phyloP scores from a whole-genome alignment of 2,329 filamentous ascomycete species.

The Tolypocladium tropicale region DNA sequence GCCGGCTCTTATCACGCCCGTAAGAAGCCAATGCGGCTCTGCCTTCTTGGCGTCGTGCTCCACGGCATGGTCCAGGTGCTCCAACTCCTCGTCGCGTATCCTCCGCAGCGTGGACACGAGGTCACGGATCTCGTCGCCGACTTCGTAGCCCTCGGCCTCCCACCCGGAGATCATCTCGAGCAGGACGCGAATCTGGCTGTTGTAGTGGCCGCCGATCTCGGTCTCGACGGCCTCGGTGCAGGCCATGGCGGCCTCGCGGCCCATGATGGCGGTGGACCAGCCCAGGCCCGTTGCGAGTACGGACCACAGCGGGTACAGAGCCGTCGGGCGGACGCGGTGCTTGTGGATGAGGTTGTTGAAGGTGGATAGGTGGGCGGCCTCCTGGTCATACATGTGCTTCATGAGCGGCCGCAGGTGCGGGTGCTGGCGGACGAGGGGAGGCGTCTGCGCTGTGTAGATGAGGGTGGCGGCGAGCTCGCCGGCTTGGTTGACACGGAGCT shows the following conservation, averaged over 20 bases:
- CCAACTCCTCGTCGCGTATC: conserved; percentile 91
- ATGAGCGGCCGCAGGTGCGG: conserved; percentile 85
- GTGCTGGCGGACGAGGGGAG: conserved; percentile 66
- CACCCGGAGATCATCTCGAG: conserved; percentile 72
- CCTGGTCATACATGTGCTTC: conserved; percentile 97
- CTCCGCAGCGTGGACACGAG: conserved; percentile 65
- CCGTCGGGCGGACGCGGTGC: conserved; percentile 85
- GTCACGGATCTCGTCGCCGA: conserved; percentile 66
- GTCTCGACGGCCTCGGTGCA: conserved; percentile 98
- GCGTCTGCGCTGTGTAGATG: conserved; percentile 86
- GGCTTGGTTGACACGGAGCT: conserved; percentile 92
- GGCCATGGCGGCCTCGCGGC: conserved; percentile 92
- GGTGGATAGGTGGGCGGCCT: conserved; percentile 73
- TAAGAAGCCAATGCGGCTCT: conserved; percentile 79
- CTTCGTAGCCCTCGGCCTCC: conserved; percentile 66
- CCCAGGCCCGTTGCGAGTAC: conserved; percentile 70
- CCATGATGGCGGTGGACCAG: conserved; percentile 82
- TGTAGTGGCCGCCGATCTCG: conserved; percentile 94
- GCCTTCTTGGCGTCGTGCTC: conserved; percentile 88
- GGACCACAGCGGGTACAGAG: conserved; percentile 85
- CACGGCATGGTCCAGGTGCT: conserved; percentile 92
- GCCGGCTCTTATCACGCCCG: conserved; percentile 77
- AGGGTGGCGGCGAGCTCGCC: conserved; percentile 93
- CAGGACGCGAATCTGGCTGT: conserved; percentile 74
- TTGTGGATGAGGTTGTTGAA: conserved; percentile 78